Conservation (phyloP, 306 rosid species). For the Cicer yamashitae region DNA sequence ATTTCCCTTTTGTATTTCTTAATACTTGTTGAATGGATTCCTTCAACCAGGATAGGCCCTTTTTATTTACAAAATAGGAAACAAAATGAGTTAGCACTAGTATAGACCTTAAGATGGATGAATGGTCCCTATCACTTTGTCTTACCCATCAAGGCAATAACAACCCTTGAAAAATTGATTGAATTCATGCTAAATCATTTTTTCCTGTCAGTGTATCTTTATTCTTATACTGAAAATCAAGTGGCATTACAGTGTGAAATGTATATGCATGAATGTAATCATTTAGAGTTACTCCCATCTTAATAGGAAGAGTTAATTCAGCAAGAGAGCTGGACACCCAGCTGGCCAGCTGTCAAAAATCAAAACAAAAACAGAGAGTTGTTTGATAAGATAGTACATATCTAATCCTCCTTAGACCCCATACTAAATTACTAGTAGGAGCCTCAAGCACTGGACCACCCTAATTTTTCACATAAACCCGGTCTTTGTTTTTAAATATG, state of each 20-base stretch:
- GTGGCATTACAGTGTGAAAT: not conserved
- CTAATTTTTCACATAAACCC: not conserved
- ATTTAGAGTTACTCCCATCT: not conserved
- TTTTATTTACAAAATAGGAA: too few species aligned
- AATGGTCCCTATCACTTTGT: too few species aligned
- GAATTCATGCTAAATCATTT: too few species aligned
- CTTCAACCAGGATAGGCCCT: too few species aligned
- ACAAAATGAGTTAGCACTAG: too few species aligned
- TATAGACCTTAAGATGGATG: too few species aligned
- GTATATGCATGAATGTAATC: not conserved
- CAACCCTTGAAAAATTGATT: too few species aligned
- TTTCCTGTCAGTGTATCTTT: too few species aligned
- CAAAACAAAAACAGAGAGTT: not conserved
- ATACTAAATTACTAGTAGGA: not conserved
- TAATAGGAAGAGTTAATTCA: not conserved
- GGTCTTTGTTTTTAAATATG: not conserved
- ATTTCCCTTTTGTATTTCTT: not conserved
- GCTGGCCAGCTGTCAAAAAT: not conserved
- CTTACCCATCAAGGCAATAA: too few species aligned
- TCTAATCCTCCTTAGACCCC: not conserved
- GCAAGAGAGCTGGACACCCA: constrained; percentile 24
- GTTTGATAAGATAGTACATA: not conserved
- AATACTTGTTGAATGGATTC: not conserved
- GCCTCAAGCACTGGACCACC: constrained; percentile 2
- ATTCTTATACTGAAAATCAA: too few species aligned